phyloP scores from a whole-genome alignment of 129 eudicot species.

The Lonicera japonica region DNA sequence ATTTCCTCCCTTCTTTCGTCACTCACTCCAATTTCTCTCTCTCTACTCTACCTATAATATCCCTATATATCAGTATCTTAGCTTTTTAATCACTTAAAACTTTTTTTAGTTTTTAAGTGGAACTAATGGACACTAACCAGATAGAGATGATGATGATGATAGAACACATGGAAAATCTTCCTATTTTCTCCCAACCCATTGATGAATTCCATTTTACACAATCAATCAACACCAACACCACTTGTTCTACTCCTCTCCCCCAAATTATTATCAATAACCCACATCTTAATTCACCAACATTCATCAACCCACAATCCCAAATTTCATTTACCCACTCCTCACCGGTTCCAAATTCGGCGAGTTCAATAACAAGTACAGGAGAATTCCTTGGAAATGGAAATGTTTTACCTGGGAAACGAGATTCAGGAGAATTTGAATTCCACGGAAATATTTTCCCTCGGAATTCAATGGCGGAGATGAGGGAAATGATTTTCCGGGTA shows the following conservation, averaged over 20 bases:
- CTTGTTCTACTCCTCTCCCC: not conserved
- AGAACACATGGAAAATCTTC: slow-evolving; percentile 12
- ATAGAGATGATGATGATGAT: slow-evolving; percentile 19
- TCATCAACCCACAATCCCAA: not conserved
- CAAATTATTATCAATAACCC: not conserved
- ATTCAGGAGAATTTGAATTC: too few relatives aligned
- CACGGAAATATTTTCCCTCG: not conserved
- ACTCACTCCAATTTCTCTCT: slow-evolving; percentile 14
- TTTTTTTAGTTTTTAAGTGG: not conserved
- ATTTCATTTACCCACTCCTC: not conserved
- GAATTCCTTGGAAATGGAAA: not conserved
- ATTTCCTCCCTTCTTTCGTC: not conserved
- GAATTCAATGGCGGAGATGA: slow-evolving; percentile 24
- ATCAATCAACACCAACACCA: not conserved
- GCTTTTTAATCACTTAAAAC: not conserved
- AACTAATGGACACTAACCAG: slow-evolving; percentile 18
- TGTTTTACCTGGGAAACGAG: too few relatives aligned
- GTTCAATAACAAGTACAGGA: not conserved
- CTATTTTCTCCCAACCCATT: not conserved
- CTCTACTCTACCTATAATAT: slow-evolving; percentile 6
- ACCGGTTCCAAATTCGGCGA: not conserved
- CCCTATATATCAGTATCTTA: slow-evolving; percentile 2
- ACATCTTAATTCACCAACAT: not conserved
- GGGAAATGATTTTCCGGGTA: slow-evolving; percentile 26
- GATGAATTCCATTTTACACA: too few relatives aligned